Percentiles rank a stretch among this genome's conserved stretches.
phyloP scores from a whole-genome alignment of 371 early-diverging fungal genomes.

The Blastocladiella emersonii region DNA sequence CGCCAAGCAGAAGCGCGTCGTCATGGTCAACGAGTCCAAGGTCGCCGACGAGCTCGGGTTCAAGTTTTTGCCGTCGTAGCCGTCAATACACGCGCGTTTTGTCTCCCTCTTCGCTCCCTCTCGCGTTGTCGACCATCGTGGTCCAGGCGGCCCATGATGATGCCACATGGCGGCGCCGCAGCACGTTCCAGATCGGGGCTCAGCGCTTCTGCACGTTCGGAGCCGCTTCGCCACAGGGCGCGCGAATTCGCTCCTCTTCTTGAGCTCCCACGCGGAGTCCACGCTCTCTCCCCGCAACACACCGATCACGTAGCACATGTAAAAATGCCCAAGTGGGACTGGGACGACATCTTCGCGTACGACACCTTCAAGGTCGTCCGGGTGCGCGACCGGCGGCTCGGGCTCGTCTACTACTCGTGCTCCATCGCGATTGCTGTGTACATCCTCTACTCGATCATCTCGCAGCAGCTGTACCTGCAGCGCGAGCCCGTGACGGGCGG shows the following conservation, averaged over 20 bases:
- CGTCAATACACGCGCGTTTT: too few species aligned
- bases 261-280: too few species aligned
- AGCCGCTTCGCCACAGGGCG: too few species aligned
- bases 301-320: too few species aligned
- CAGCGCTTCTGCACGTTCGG: too few species aligned
- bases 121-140: too few species aligned
- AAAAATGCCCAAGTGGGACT: background rate
- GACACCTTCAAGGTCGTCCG: background rate
- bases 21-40: background rate
- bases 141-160: too few species aligned
- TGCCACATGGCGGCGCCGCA: too few species aligned
- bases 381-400: conserved; percentile 18
- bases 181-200: too few species aligned
- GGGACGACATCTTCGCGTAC: background rate
- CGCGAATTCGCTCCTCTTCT: too few species aligned
- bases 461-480: conserved; percentile 14
- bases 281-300: too few species aligned
- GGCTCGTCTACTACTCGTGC: conserved; percentile 12
- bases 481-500: conserved; percentile 6
- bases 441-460: conserved; percentile 15
- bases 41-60: background rate
- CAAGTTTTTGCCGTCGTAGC: background rate
- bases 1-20: background rate
- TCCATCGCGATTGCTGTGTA: conserved; percentile 14
- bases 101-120: too few species aligned